Conservation (phyloP, 2,329 filamentous ascomycete species). For the Neocatenulostroma microsporum region DNA sequence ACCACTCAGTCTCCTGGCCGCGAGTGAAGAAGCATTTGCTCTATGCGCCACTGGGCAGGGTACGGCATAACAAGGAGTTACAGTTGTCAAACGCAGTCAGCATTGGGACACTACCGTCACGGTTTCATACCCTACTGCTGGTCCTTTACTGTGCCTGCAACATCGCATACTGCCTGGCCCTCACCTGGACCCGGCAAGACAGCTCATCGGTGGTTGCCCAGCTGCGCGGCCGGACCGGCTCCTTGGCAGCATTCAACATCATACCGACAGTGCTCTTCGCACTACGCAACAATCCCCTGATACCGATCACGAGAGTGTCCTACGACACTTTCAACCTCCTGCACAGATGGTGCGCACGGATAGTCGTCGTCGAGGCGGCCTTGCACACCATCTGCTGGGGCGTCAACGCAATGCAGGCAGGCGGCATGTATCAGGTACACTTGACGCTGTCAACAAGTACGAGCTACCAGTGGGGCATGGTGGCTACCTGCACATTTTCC, state of each 20-base stretch:
- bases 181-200: conserved; percentile 49
- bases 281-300: conserved; percentile 87
- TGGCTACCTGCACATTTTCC: conserved; percentile 53
- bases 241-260: conserved; percentile 80
- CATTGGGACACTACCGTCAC: conserved; percentile 68
- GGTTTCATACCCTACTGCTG: conserved; percentile 66
- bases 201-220: conserved; percentile 61
- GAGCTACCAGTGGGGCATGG: conserved; percentile 59
- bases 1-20: conserved; percentile 43
- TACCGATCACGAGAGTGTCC: conserved; percentile 70
- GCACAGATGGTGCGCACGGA: conserved; percentile 74
- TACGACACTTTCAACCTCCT: conserved; percentile 96
- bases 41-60: conserved; percentile 63
- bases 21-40: conserved; percentile 57
- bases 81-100: conserved; percentile 60
- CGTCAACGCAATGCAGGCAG: conserved; percentile 54
- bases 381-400: conserved; percentile 67
- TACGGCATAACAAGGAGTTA: conserved; percentile 69
- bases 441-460: conserved; percentile 48
- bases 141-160: conserved; percentile 63
- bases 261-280: conserved; percentile 83
- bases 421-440: conserved; percentile 53
- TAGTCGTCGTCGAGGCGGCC: conserved; percentile 61
- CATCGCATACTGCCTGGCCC: conserved; percentile 64
- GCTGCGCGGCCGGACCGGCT: conserved; percentile 76